phyloP scores from a whole-genome alignment of 495 filamentous ascomycete species.

The Hypoxylon rickii region DNA sequence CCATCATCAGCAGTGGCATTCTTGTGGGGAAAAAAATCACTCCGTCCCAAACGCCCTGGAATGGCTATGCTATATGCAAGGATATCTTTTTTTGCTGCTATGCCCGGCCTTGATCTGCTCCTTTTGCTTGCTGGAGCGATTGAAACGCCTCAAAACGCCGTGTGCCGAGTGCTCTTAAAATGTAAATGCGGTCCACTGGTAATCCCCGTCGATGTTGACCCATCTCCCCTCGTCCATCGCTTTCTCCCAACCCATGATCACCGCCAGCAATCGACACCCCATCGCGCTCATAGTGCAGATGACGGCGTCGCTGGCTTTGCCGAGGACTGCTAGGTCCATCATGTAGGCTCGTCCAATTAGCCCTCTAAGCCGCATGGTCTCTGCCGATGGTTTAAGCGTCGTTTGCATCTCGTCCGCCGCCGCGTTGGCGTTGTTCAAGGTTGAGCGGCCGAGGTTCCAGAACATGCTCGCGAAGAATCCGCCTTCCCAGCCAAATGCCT shows the following conservation, averaged over 20 bases:
- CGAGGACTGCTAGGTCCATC: conserved; percentile 71
- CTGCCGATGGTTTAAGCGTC: conserved; percentile 46
- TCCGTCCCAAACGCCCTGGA: conserved; percentile 19
- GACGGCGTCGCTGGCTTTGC: conserved; percentile 60
- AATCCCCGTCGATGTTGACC: conserved; percentile 75
- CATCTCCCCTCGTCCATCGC: conserved; percentile 61
- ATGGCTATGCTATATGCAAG: conserved; percentile 28
- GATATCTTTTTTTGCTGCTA: conserved; percentile 26
- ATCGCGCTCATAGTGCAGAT: conserved; percentile 69
- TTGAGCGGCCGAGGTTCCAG: conserved; percentile 61
- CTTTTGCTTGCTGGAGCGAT: background rate
- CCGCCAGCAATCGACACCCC: conserved; percentile 69
- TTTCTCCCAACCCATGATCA: conserved; percentile 80
- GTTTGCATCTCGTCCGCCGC: conserved; percentile 13
- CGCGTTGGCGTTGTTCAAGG: conserved; percentile 36
- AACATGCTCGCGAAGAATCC: conserved; percentile 74
- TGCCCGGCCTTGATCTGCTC: background rate
- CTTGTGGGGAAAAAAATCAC: background rate
- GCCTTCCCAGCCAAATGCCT: conserved; percentile 73
- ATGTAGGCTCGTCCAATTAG: conserved; percentile 72
- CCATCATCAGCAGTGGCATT: conserved; percentile 1
- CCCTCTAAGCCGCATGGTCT: conserved; percentile 61
- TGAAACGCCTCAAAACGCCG: conserved; percentile 30
- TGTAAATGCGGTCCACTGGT: conserved; percentile 56
- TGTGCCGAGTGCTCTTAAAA: conserved; percentile 17